phyloP scores from a whole-genome alignment of 2,329 filamentous ascomycete genomes.

The Exophiala oligosperma region DNA sequence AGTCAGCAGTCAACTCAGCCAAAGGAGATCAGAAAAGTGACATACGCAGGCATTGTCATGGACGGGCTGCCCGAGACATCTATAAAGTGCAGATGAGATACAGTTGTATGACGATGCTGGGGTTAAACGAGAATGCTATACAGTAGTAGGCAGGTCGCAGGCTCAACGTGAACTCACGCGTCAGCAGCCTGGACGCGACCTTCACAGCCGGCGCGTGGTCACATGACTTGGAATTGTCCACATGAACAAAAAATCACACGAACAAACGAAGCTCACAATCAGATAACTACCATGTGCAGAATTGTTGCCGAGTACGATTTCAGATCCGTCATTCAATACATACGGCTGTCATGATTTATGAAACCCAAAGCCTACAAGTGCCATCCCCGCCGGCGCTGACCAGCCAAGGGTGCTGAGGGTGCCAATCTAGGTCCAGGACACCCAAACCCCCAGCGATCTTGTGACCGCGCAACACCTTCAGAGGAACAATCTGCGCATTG shows the following conservation, averaged over 20 bases:
- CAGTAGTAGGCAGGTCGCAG: no score
- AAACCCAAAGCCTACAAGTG: constrained; percentile 86
- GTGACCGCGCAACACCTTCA: constrained; percentile 92
- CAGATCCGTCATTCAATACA: no score
- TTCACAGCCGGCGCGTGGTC: no score
- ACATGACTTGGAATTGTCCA: no score
- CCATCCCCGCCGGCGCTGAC: constrained; percentile 93
- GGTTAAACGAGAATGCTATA: no score
- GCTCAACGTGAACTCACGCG: no score
- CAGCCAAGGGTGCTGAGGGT: constrained; percentile 90
- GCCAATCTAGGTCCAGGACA: constrained; percentile 94
- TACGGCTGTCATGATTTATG: not conserved
- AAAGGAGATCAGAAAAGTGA: not conserved
- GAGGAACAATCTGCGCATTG: constrained; percentile 91
- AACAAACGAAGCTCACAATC: no score
- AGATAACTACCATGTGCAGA: no score
- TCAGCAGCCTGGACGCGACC: no score
- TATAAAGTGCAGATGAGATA: not conserved
- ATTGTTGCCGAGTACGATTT: no score
- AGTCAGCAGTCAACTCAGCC: not conserved
- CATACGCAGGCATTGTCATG: constrained; percentile 12
- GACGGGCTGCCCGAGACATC: not conserved
- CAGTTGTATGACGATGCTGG: no score
- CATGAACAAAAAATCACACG: no score
- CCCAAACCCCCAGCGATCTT: constrained; percentile 76